These are phyloP conservation scores for Salix dunnii DNA, from an alignment of 345 rosid species.

Conservation along the genomic window DNA sequence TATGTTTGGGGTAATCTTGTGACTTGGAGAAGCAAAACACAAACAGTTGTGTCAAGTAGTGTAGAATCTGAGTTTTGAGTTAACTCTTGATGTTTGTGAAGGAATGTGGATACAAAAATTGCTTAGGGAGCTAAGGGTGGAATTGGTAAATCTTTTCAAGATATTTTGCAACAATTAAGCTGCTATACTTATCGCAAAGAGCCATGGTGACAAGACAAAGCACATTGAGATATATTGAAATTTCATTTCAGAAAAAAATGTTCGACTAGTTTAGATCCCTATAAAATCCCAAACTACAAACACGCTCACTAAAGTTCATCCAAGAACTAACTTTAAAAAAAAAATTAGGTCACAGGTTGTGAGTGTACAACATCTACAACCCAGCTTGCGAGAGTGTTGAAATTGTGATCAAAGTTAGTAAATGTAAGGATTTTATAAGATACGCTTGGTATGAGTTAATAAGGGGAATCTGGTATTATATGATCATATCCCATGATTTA, in stretches of 20 bases:
- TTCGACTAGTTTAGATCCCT: not conserved
- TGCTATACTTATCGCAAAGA: not conserved
- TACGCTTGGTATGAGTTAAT: too few species aligned
- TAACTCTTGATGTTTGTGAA: not conserved
- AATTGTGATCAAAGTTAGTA: not conserved
- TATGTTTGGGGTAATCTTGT: not conserved
- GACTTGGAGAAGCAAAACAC: not conserved
- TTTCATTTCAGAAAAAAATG: not conserved
- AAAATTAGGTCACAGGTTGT: not conserved
- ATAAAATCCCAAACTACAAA: not conserved
- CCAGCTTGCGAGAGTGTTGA: not conserved
- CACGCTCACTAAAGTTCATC: not conserved
- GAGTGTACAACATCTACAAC: not conserved
- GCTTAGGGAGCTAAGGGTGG: not conserved
- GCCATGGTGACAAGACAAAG: not conserved
- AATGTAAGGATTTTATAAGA: not conserved
- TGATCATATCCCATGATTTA: too few species aligned
- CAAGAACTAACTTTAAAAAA: not conserved
- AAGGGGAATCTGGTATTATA: too few species aligned
- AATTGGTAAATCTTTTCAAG: not conserved
- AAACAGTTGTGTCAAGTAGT: not conserved
- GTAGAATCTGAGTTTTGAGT: not conserved
- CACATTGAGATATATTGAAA: not conserved
- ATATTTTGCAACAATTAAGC: not conserved
- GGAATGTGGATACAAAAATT: not conserved